phyloP scores from a whole-genome alignment of 2,329 filamentous ascomycete species.

The Colletotrichum spinosum region DNA sequence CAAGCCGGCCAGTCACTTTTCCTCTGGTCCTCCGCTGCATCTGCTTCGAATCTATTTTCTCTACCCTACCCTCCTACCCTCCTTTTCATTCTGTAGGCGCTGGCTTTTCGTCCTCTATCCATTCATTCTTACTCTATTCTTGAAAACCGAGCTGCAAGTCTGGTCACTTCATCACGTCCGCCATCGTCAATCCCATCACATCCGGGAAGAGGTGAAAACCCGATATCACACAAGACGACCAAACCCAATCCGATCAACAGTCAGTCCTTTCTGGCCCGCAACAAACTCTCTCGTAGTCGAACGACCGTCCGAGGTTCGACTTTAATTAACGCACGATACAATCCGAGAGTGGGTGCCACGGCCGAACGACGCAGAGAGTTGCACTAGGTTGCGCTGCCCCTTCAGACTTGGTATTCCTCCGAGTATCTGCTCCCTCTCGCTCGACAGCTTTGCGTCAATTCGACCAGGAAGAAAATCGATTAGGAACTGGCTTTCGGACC shows the following conservation, averaged over 20 bases:
- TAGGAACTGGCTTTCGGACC: conserved; percentile 28
- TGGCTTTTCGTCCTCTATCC: conserved; percentile 43
- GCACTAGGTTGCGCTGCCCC: too few relatives aligned
- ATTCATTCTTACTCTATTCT: conserved; percentile 40
- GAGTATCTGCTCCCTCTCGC: background rate
- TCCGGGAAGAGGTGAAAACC: conserved; percentile 5
- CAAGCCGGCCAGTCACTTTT: conserved; percentile 34
- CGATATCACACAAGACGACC: conserved; percentile 25
- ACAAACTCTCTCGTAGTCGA: conserved; percentile 27
- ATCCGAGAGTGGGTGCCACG: conserved; percentile 19
- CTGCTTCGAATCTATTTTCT: conserved; percentile 36
- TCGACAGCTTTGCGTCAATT: conserved; percentile 6
- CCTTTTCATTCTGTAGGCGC: conserved; percentile 42
- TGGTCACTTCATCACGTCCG: conserved; percentile 35
- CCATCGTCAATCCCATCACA: conserved; percentile 18
- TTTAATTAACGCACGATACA: conserved; percentile 37
- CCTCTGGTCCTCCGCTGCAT: conserved; percentile 32
- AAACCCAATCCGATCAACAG: conserved; percentile 27
- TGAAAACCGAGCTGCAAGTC: conserved; percentile 37
- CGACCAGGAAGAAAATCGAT: conserved; percentile 6
- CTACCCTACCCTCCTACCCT: conserved; percentile 34
- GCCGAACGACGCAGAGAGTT: conserved; percentile 26
- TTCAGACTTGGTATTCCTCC: too few relatives aligned
- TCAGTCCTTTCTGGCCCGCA: conserved; percentile 32
- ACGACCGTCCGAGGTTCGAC: conserved; percentile 30